Conservation (phyloP, 2,329 filamentous ascomycete species). For the Albophoma yamanashiensis region DNA sequence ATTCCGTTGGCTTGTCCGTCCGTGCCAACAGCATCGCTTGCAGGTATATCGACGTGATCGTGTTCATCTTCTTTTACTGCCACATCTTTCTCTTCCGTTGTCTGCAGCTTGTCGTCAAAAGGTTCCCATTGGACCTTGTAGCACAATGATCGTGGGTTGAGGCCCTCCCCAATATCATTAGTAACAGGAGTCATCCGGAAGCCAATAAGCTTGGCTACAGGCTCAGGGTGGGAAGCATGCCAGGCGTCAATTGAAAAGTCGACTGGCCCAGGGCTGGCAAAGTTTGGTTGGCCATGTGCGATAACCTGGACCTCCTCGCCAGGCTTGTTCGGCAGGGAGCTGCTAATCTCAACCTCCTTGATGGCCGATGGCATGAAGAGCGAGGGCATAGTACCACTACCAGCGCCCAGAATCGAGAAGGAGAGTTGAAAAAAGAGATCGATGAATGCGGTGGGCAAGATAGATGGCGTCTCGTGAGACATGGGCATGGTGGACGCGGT, state of each 20-base stretch:
- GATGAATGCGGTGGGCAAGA: constrained; percentile 34
- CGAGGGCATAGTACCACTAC: constrained; percentile 14
- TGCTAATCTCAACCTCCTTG: constrained; percentile 18
- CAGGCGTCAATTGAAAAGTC: constrained; percentile 25
- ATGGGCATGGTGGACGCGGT: constrained; percentile 34
- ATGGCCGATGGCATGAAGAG: constrained; percentile 26
- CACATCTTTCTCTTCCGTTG: neutral
- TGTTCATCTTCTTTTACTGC: neutral
- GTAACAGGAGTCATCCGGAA: constrained; percentile 30
- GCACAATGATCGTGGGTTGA: constrained; percentile 22
- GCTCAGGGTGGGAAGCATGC: constrained; percentile 11
- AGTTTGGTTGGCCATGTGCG: constrained; percentile 13
- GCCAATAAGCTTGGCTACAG: constrained; percentile 24
- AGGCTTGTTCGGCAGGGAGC: constrained; percentile 10
- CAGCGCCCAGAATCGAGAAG: constrained; percentile 26
- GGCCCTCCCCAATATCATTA: constrained; percentile 15
- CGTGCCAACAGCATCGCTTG: neutral
- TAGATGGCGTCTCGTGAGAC: constrained; percentile 28
- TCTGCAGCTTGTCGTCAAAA: constrained; percentile 7
- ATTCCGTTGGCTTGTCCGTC: neutral
- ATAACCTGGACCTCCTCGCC: constrained; percentile 18
- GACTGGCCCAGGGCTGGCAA: constrained; percentile 13
- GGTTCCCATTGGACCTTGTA: constrained; percentile 35
- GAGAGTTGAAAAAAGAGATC: constrained; percentile 32
- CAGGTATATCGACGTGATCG: neutral